Base-by-base conservation (phyloP, 768 basidiomycete genomes). In the Boletus fagicola region DNA sequence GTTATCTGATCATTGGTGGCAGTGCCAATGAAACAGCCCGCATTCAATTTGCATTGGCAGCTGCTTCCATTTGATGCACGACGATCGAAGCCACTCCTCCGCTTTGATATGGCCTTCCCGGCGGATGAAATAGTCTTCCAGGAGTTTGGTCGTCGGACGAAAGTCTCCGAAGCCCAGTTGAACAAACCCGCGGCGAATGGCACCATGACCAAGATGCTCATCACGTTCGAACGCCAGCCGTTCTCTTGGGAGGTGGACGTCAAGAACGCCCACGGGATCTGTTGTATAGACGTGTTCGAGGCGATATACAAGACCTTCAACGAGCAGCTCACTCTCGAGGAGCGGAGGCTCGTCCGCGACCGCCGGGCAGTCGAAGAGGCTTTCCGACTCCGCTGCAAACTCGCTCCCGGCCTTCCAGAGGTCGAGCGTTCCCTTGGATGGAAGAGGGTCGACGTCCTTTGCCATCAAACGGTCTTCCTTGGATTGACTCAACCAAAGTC, bases 211-310 rank as follows among this genome's bases (percentile, higher is more conserved):
- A 77, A 82, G 55, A 84, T 85, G 76, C 67, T 72, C 56, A 80
- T 86, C 65, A 59, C 70, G 20, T 80, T 80, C 58, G 68, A 69
- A 28, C 57, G 47, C 57, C n/a, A 67, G 65, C 38, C 74, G 75
- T 62, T 75, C 36, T 65, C 65, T 36, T 77, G 76, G 75, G 72
- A 71, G 6, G 71, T 84, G 39, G 60, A 76, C 52, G 76, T 83
- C 55, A 74, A 75, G 48, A 75, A 78, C 38, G 49, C 71, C 22
- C 68, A 67, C 42, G 79, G 80, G 13, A 73, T 87, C 54, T 71
- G 78, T 15, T 80, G 83, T 62, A 75, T 80, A 24, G 85, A 88
- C 51, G 77, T 88, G 35, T 84, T 86, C 64, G 68, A 78, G 53
- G 80, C 78, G 11, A 84, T 88, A 28, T 78, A 82, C 63, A 75